Base-by-base conservation (phyloP, 2,329 filamentous ascomycete genomes). In the Nigrospora osmanthi region DNA sequence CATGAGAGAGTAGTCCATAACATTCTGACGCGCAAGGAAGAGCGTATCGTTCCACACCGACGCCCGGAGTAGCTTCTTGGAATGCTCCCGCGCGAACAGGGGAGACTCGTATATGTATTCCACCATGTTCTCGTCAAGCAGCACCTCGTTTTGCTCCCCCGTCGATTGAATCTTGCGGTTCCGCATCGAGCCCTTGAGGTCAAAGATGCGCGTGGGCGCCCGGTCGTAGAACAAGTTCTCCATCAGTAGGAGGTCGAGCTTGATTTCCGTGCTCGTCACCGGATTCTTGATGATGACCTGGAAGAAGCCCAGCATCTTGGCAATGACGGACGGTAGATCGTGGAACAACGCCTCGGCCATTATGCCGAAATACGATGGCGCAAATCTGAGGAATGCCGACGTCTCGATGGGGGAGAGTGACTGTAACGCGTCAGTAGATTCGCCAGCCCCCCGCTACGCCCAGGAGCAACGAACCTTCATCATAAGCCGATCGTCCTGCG, bases 1-100 rank as follows among this genome's bases (percentile, higher is more conserved):
- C 93, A 98, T 98, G 38, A 98, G 77, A 19, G 86, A 93, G 68
- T 98, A 98, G 67, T 98, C 93, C 93, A 98, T 98, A 44, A 98
- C 93, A 57, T 97, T 93, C 60, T 97, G 91, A 35, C 89, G 82
- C 40, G 87, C 89, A 43, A 98, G 70, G 69, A 97, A 98, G 28
- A 98, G 73, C 1, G 94, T 98, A 61, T 98, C 94, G 61, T 98
- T 98, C 83, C 89, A 97, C 3, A 98, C 90, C 11, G 87, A 93
- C 43, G 87, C 87, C 50, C 89, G 81, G 31, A 98, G 78, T 12
- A 97, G 76, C 62, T 94, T 95, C 70, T 96, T 96, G 19, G 89
- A 91, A 66, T 98, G 91, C 63, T 98, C 93, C 39, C 94, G 82
- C 11, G 91, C 85, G 63, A 98, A 98, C 14, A 98, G 76, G 0